Evolutionary conservation across 1,284 basidiomycete species (phyloP).

Genomic region (Pseudozyma flocculosa): DNA sequence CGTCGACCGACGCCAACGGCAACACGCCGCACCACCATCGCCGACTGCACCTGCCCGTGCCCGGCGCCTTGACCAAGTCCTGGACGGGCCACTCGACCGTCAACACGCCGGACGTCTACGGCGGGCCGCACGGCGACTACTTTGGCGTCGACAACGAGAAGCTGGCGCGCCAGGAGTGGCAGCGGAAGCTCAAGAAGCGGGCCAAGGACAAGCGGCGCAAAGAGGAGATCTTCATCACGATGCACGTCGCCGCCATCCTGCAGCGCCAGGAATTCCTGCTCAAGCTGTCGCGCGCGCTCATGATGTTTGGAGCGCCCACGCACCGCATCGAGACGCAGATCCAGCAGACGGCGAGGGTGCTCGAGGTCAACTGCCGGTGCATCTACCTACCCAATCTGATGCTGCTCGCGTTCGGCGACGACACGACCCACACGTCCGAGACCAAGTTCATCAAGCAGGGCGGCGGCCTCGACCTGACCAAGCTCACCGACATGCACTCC

Average conservation of each 20-base stretch:
- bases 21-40: not conserved
- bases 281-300: constrained; percentile 83
- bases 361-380: constrained; percentile 80
- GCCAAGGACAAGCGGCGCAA: constrained; percentile 51
- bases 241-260: constrained; percentile 82
- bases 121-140: constrained; percentile 40
- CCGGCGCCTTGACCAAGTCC: constrained; percentile 22
- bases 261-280: constrained; percentile 85
- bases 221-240: constrained; percentile 67
- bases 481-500: constrained; percentile 68
- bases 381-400: constrained; percentile 84
- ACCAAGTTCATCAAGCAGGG: constrained; percentile 65
- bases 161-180: constrained; percentile 48
- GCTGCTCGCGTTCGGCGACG: constrained; percentile 66
- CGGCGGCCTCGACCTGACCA: constrained; percentile 50
- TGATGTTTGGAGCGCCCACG: constrained; percentile 93
- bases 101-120: constrained; percentile 41
- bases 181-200: constrained; percentile 51
- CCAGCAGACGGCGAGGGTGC: constrained; percentile 77
- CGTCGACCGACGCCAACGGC: constrained; percentile 12
- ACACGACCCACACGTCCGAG: constrained; percentile 77
- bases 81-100: constrained; percentile 33
- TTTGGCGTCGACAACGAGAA: constrained; percentile 40
- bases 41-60: constrained; percentile 12
- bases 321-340: constrained; percentile 85